Base-by-base conservation (phyloP, 352 stramenopile genomes). In the Pythium phragmiticola region DNA sequence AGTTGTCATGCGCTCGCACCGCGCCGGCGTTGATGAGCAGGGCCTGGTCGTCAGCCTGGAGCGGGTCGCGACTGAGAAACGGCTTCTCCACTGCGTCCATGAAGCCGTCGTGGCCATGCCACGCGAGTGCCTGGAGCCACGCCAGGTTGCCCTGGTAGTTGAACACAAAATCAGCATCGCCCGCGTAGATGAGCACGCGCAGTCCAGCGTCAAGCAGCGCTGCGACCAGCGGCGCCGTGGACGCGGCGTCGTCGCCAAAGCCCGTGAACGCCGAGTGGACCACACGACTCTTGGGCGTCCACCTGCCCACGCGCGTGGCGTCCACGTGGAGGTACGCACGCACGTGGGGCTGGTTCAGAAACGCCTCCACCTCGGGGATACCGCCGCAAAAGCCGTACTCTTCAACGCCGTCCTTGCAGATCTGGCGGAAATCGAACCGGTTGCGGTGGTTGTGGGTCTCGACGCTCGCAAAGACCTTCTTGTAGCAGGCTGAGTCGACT, bases 111-210 rank as follows among this genome's bases (percentile, higher is more conserved):
- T 85, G 77, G 51, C 90, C 82, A 14, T 61, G 63, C 94, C 94
- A 98, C 16, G 96, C 76, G 48, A 98, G 75, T 12, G 66, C 80
- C 1, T 84, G 63, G 5, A 88, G 96, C 92, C 91, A 98, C 5
- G 91, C 91, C 50, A 90, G 60, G 66, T 98, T 97, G 34, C 93
- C 94, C 36, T 97, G 66, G 74, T 94, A 98, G 68, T 98, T 98
- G 77, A 88, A 98, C 62, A 98, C 96, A 66, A 97, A 97, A 65
- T 98, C 94, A 21, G 87, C 73, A 73, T 98, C 94, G 92, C 87
- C 16, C 19, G 14, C 52, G 23, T 49, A 59, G 21, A 59, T 47
- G 12, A 59, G 52, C 36, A 59, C 41, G 19, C 66, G 73, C 8
- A 80, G 33, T 12, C 46, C 63, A 21, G 68, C 63, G 37, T 77